Evolutionary conservation across 1,284 basidiomycete genomes (phyloP).

Genomic region (Fistulinella cinereoalba): DNA sequence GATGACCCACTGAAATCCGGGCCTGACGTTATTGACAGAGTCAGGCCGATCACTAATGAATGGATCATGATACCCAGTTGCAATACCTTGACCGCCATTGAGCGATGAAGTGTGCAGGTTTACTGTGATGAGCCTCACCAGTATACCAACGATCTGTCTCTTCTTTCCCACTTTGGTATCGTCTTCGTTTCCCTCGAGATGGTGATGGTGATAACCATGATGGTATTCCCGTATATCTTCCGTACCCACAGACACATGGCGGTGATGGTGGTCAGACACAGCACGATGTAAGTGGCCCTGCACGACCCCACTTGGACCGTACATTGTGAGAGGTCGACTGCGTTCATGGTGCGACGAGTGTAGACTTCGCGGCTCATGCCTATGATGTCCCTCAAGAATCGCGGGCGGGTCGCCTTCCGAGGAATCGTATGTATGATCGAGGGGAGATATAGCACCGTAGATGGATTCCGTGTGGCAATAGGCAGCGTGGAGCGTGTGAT

Average conservation of each 20-base stretch:
- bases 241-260: conserved; percentile 4
- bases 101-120: neutral
- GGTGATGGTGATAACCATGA: conserved; percentile 7
- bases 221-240: neutral
- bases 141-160: conserved; percentile 61
- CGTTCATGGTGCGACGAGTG: conserved; percentile 40
- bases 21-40: conserved; percentile 63
- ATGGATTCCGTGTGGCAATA: conserved; percentile 6
- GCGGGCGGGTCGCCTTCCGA: conserved; percentile 3
- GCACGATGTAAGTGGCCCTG: conserved; percentile 5
- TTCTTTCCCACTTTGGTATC: conserved; percentile 44
- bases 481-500: conserved; percentile 5
- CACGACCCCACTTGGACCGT: conserved; percentile 16
- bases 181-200: conserved; percentile 6
- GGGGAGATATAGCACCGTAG: conserved; percentile 19
- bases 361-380: conserved; percentile 38
- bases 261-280: conserved; percentile 11
- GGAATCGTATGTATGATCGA: conserved; percentile 7
- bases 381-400: conserved; percentile 41
- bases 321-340: conserved; percentile 22
- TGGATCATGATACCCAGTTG: conserved; percentile 83
- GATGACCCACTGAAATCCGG: conserved; percentile 67
- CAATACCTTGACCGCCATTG: conserved; percentile 48
- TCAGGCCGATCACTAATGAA: conserved; percentile 73
- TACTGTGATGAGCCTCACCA: conserved; percentile 40